These are phyloP conservation scores for Teunomyces lycoperdinae DNA, from an alignment of 805 yeast species.

Conservation along the genomic window DNA sequence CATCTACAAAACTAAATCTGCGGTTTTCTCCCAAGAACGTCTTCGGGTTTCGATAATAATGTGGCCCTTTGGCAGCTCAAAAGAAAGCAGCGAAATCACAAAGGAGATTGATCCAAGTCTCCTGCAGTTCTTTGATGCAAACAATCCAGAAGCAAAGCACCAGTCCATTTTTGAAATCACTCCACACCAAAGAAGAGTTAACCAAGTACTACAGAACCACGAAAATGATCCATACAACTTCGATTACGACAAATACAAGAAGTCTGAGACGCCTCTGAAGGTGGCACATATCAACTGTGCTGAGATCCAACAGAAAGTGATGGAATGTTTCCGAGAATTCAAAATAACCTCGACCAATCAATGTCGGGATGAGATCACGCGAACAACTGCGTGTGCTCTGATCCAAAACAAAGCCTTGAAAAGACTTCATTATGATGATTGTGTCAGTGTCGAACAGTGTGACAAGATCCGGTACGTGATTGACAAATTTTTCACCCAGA, in stretches of 20 bases:
- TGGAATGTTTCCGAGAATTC: conserved; percentile 36
- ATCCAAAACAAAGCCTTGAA: conserved; percentile 35
- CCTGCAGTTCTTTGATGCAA: conserved; percentile 27
- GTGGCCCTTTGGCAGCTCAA: conserved; percentile 30
- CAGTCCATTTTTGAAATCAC: conserved; percentile 20
- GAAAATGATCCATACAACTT: conserved; percentile 18
- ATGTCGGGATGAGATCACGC: conserved; percentile 30
- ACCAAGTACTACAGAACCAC: conserved; percentile 19
- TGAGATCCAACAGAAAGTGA: conserved; percentile 35
- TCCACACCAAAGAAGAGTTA: conserved; percentile 27
- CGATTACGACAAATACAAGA: conserved; percentile 32
- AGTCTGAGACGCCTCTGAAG: conserved; percentile 18
- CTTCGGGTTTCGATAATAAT: conserved; percentile 5
- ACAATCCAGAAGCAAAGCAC: conserved; percentile 28
- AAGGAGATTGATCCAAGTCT: conserved; percentile 35
- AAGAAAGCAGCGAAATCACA: conserved; percentile 24
- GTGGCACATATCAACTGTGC: conserved; percentile 38
- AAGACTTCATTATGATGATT: conserved; percentile 33
- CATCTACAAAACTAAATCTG: not conserved
- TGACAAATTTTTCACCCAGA: conserved; percentile 33
- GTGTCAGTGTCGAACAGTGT: conserved; percentile 35
- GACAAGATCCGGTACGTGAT: conserved; percentile 32
- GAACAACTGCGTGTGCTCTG: conserved; percentile 28
- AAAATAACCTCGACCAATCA: conserved; percentile 22
- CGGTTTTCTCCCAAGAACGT: too few relatives aligned